Conservation (phyloP, 768 basidiomycete species). For the Panaeolus cyanescens region DNA sequence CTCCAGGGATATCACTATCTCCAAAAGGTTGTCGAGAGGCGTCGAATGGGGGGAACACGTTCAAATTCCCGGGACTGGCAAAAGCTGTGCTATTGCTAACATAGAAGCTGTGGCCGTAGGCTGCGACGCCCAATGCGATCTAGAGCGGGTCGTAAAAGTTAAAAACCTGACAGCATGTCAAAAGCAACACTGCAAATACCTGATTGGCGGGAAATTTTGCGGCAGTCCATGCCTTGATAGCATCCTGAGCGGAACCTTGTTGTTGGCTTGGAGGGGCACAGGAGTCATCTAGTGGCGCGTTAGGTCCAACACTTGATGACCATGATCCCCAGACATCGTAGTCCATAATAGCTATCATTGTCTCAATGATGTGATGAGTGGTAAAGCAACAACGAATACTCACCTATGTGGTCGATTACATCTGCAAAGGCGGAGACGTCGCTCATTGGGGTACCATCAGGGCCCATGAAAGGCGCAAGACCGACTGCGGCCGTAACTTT, state of each 20-base stretch:
- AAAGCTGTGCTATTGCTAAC: slow-evolving; percentile 48
- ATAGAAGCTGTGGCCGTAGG: slow-evolving; percentile 79
- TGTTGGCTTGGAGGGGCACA: slow-evolving; percentile 58
- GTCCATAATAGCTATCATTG: slow-evolving; percentile 66
- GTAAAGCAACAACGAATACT: slow-evolving; percentile 7
- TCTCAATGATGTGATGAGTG: no score
- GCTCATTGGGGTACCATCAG: slow-evolving; percentile 59
- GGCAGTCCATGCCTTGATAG: slow-evolving; percentile 69
- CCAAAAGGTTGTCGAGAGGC: slow-evolving; percentile 47
- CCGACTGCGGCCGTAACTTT: slow-evolving; percentile 55
- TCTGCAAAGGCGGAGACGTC: slow-evolving; percentile 75
- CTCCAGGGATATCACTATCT: slow-evolving; percentile 34
- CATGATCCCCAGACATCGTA: slow-evolving; percentile 60
- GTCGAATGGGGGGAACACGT: slow-evolving; percentile 53
- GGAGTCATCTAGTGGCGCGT: slow-evolving; percentile 79
- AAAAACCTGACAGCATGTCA: not conserved
- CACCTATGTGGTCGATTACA: slow-evolving; percentile 54
- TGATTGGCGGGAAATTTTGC: slow-evolving; percentile 73
- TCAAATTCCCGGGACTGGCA: slow-evolving; percentile 30
- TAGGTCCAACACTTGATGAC: slow-evolving; percentile 69
- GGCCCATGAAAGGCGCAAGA: slow-evolving; percentile 40
- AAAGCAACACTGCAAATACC: slow-evolving; percentile 16
- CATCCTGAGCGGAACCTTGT: slow-evolving; percentile 71
- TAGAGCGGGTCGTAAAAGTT: slow-evolving; percentile 14
- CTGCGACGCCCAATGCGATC: slow-evolving; percentile 82